Evolutionary conservation across 106 monocot species (phyloP), one percentile per base, ranked within the genome.

Genomic region (Hemerocallis citrina): DNA sequence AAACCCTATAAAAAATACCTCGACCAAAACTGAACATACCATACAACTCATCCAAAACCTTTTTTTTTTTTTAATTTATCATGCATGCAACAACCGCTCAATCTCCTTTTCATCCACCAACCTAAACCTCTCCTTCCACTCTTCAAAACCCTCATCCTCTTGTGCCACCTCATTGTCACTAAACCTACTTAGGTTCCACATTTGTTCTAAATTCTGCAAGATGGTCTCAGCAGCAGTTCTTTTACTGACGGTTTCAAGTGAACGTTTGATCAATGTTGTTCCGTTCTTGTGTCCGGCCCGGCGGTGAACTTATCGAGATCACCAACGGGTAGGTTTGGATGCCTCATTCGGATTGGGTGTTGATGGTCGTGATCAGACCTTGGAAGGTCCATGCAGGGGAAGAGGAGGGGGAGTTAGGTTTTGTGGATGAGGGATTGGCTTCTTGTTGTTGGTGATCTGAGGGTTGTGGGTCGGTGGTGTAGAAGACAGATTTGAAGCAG

Each of bases 1-100:
- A n/a, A n/a, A n/a, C n/a, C n/a, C n/a, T n/a, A n/a, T n/a, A 85
- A 99, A 61, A 77, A 99, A 54, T 99, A 99, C 37, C 92, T 44
- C 23, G 41, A 66, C 98, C 98, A 99, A 57, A 99, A n/a, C n/a
- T n/a, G n/a, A n/a, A n/a, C n/a, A 99, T 0, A 75, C 80, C 8
- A 78, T 80, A 13, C n/a, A n/a, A n/a, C n/a, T 82, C 61, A 49
- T 92, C 88, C 30, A 99, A 75, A 9, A 69, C 70, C 13, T 50
- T 31, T 0, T 92, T 92, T 52, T 88, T 92, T 66, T 71, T 88
- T 55, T 80, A 77, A 12, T 80, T 48, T 65, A 66, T 80, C 80
- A 19, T 92, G n/a, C 98, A 23, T 73, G 60, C 28, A 71, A 65
- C 35, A 88, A 24, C 20, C 12, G 37, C 38, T 87, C 84, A 17